Evolutionary conservation across 78 protist species (phyloP), one percentile per base, ranked within the genome.

Genomic region (Dictyostelium discoideum): DNA sequence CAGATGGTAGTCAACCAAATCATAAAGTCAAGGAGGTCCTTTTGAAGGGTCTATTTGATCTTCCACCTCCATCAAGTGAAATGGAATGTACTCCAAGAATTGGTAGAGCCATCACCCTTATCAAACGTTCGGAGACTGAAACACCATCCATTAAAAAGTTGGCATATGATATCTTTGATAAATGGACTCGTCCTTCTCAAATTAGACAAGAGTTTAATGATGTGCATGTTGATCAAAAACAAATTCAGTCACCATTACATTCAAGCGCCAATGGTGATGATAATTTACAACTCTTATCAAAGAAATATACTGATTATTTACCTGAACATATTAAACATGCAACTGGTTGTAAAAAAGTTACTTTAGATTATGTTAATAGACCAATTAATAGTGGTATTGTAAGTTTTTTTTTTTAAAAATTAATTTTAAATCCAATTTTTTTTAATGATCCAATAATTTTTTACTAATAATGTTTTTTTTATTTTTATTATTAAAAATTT

Each of bases 251-350:
- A 0, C 50, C 50, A 42, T 0, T 78, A 24, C 18, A 80, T 40
- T 6, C 63, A 2, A 18, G 29, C 5, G 44, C 57, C 8, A 82
- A 29, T 82, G 44, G 50, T 20, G 73, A 29, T 18, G 69, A 60
- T 60, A 20, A 20, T 60, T 20, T 60, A 16, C 20, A 11, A 24
- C 18, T 26, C 4, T 6, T 29, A 6, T 18, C n/a, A 11, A 22
- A 24, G 24, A 90, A 72, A 16, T 72, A 82, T 5, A 86, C 84
- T 29, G 95, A 90, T n/a, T 90, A 90, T 72, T 39, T 90, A 48
- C 95, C 95, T 20, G 83, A 76, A 14, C 95, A 90, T 16, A 54
- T 90, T 73, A 90, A 90, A 63, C 95, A 90, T 72, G 95, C 95
- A 5, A 7, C 63, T 32, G 69, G 83, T n/a, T 81, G 85, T 42